Percentiles rank a stretch among this genome's conserved stretches.
These are phyloP conservation scores for Lithohypha guttulata DNA, from an alignment of 2,329 filamentous ascomycete genomes.

Conservation along the genomic window DNA sequence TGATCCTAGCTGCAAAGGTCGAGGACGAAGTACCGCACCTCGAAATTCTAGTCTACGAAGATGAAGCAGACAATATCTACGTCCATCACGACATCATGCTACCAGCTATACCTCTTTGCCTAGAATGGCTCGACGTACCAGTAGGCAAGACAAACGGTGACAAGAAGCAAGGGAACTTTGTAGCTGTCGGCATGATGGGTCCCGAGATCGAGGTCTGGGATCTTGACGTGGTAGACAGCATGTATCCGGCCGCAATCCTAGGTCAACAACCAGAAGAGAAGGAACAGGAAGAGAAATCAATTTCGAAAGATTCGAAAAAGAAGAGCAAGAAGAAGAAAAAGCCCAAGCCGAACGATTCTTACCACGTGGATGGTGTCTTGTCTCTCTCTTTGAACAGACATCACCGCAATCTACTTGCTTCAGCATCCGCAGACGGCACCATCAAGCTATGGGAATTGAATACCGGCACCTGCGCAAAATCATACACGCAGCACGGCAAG, in stretches of 20 bases:
- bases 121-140: slow-evolving; percentile 93
- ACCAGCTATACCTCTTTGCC: slow-evolving; percentile 84
- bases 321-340: slow-evolving; percentile 75
- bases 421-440: slow-evolving; percentile 90
- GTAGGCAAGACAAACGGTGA: slow-evolving; percentile 60
- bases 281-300: slow-evolving; percentile 32
- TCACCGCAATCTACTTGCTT: slow-evolving; percentile 88
- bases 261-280: slow-evolving; percentile 55
- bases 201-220: slow-evolving; percentile 99
- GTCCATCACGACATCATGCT: slow-evolving; percentile 99
- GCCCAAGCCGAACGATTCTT: slow-evolving; percentile 78
- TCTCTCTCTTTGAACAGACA: slow-evolving; percentile 84
- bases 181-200: slow-evolving; percentile 92
- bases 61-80: slow-evolving; percentile 89
- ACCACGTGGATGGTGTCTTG: slow-evolving; percentile 89
- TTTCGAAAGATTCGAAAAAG: slow-evolving; percentile 24
- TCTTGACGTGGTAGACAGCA: slow-evolving; percentile 86
- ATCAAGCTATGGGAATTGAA: slow-evolving; percentile 97
- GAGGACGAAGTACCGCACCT: slow-evolving; percentile 95
- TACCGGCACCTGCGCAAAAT: slow-evolving; percentile 86
- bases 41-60: slow-evolving; percentile 96
- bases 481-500: slow-evolving; percentile 90
- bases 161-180: slow-evolving; percentile 71
- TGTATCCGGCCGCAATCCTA: slow-evolving; percentile 95
- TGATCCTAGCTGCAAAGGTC: slow-evolving; percentile 82